Evolutionary conservation across 306 rosid species (phyloP).

Genomic region (Nissolia schottii): DNA sequence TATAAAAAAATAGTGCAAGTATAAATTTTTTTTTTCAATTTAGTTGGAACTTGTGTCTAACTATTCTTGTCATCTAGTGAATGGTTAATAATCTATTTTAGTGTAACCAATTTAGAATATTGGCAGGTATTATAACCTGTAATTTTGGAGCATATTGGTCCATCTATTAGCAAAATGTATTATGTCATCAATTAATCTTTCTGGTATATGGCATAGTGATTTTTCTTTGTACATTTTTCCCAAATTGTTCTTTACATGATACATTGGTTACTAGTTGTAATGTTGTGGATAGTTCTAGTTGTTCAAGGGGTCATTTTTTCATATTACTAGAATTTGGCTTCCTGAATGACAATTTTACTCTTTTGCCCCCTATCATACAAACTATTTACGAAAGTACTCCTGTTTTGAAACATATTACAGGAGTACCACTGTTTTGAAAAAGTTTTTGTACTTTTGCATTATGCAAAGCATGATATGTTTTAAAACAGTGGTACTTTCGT

Average conservation of each 20-base stretch:
- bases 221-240: neutral
- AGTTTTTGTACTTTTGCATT: too few species aligned
- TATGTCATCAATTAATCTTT: neutral
- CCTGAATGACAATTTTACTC: too few species aligned
- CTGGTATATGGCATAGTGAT: neutral
- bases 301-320: neutral
- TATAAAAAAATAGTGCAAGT: neutral
- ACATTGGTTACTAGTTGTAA: neutral
- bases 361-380: too few species aligned
- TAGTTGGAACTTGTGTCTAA: neutral
- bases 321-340: neutral
- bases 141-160: neutral
- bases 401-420: too few species aligned
- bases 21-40: neutral
- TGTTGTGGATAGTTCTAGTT: neutral
- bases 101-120: neutral
- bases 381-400: too few species aligned
- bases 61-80: neutral
- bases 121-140: neutral
- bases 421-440: too few species aligned
- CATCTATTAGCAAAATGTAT: neutral
- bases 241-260: neutral
- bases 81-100: neutral
- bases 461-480: too few species aligned
- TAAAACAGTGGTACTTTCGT: too few species aligned